These are phyloP conservation scores for Vaccinium macrocarpon DNA, from an alignment of 148 eudicot genomes.

Conservation along the genomic window DNA sequence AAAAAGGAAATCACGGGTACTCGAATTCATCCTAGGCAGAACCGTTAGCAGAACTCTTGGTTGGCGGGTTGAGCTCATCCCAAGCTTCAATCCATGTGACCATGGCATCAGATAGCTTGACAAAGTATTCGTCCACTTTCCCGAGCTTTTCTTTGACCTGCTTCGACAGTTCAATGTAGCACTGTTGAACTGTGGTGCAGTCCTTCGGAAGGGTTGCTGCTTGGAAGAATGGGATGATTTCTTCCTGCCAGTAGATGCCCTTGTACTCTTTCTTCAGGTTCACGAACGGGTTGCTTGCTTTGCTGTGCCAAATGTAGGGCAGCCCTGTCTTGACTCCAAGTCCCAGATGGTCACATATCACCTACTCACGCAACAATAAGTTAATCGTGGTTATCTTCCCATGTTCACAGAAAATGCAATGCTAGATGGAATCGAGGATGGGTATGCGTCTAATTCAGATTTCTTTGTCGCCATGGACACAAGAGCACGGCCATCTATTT, in stretches of 20 bases:
- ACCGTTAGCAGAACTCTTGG: constrained; percentile 21
- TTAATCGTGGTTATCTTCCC: not conserved
- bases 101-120: constrained; percentile 69
- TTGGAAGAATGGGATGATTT: constrained; percentile 76
- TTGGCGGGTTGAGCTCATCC: constrained; percentile 54
- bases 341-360: constrained; percentile 68
- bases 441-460: not conserved
- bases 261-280: constrained; percentile 72
- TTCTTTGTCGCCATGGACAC: no score
- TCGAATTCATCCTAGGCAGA: constrained; percentile 1
- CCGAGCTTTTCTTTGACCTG: constrained; percentile 64
- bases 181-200: constrained; percentile 59
- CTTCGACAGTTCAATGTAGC: constrained; percentile 56
- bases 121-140: constrained; percentile 54
- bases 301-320: constrained; percentile 79
- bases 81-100: constrained; percentile 71
- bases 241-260: constrained; percentile 77
- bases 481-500: no score
- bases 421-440: not conserved
- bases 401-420: no score
- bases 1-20: constrained; percentile 7
- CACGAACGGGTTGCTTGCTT: constrained; percentile 76
- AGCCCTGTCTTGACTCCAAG: constrained; percentile 67
- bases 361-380: constrained; percentile 28
- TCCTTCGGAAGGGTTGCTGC: constrained; percentile 42